Base-by-base conservation (phyloP, 1,284 basidiomycete species). In the Agroathelia rolfsii region DNA sequence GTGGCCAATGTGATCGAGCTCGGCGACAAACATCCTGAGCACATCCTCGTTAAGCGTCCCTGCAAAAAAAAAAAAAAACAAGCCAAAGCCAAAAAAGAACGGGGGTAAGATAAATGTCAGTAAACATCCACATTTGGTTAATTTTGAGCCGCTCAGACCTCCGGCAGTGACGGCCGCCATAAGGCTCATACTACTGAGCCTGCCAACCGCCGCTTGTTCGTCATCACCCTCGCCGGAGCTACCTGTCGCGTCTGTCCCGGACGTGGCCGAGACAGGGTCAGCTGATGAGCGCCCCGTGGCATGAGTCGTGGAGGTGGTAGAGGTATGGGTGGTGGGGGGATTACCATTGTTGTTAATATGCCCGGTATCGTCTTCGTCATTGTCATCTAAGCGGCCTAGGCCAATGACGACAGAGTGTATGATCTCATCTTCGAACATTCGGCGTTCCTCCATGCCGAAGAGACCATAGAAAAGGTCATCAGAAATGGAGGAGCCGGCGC, bases 101-200 rank as follows among this genome's bases (percentile, higher is more conserved):
- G 18, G 39, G 6, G 25, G 27, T 26, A 32, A 29, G 24, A 15
- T 31, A 36, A 39, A 24, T 37, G 36, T 32, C 33, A 28, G 25
- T 41, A 37, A 28, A 40, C 38, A 49, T 3, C 50, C n/a, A n/a
- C n/a, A n/a, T n/a, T n/a, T n/a, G n/a, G n/a, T n/a, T n/a, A n/a
- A n/a, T n/a, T n/a, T n/a, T n/a, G n/a, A n/a, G n/a, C n/a, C n/a
- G n/a, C n/a, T n/a, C 69, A 48, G 51, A 84, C 81, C 77, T 40
- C 72, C 75, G 6, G 81, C 78, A 20, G 79, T 72, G 19, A 90
- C 77, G 5, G 86, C 83, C 21, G 87, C 88, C 58, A 96, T 86
- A 36, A 97, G 61, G 50, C 87, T 92, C 81, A 96, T 89, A 40
- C 89, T 90, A 5, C 88, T 86, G 34, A 94, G 67, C 37, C 90